Conservation (phyloP, 148 eudicot species). For the Cornus controversa region DNA sequence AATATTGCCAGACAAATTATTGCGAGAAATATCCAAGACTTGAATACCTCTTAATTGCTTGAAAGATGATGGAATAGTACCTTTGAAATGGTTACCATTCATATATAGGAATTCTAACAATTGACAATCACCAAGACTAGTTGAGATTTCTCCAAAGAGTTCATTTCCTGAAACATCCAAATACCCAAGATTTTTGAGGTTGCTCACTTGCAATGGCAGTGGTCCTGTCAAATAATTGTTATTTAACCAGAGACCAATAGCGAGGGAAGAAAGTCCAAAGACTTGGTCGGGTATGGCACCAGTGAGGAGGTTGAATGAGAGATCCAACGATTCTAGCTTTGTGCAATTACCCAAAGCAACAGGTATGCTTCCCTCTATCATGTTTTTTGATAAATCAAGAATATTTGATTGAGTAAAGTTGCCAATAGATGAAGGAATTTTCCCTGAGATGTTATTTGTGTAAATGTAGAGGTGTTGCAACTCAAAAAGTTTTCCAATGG, state of each 20-base stretch:
- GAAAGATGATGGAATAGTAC: conserved; percentile 16
- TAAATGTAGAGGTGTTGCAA: conserved; percentile 3
- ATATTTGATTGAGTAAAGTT: neutral
- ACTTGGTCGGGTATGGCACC: conserved; percentile 11
- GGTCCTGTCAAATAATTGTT: conserved; percentile 16
- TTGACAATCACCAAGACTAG: conserved; percentile 11
- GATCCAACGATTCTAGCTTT: neutral
- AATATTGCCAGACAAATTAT: conserved; percentile 22
- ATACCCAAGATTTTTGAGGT: neutral
- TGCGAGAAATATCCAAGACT: conserved; percentile 17
- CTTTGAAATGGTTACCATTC: conserved; percentile 17
- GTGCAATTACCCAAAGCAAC: conserved; percentile 17
- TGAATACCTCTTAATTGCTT: conserved; percentile 3
- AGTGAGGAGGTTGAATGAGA: conserved; percentile 6
- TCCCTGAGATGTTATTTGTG: conserved; percentile 9
- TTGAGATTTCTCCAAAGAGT: conserved; percentile 26
- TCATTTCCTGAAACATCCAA: conserved; percentile 20
- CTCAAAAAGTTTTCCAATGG: conserved; percentile 10
- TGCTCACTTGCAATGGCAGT: conserved; percentile 21
- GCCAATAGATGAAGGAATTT: conserved; percentile 24
- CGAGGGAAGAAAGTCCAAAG: conserved; percentile 11
- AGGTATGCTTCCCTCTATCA: conserved; percentile 22
- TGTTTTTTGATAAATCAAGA: neutral
- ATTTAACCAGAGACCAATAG: neutral
- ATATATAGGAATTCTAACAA: conserved; percentile 9